These are phyloP conservation scores for Cyclotella cryptica DNA, from an alignment of 108 stramenopile genomes.

Conservation along the genomic window DNA sequence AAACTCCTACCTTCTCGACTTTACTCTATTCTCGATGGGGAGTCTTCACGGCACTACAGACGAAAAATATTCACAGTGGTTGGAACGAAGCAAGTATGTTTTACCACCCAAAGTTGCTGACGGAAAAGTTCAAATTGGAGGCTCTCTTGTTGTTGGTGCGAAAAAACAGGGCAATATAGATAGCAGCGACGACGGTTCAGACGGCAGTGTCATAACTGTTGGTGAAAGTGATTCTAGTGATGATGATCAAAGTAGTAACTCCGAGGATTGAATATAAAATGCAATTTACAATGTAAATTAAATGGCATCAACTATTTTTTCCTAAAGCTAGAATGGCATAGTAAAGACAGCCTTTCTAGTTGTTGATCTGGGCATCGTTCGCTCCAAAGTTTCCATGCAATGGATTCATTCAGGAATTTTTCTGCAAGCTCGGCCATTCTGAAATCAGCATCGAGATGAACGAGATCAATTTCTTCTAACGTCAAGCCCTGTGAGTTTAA, in stretches of 20 bases:
- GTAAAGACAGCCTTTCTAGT: constrained; percentile 25
- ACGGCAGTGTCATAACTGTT: constrained; percentile 70
- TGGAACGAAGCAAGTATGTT: constrained; percentile 67
- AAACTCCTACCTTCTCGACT: constrained; percentile 82
- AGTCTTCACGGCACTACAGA: constrained; percentile 47
- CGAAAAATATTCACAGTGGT: constrained; percentile 67
- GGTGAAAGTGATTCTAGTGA: constrained; percentile 74
- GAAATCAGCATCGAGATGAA: constrained; percentile 38
- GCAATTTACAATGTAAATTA: not conserved
- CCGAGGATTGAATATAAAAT: not conserved
- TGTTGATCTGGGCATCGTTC: constrained; percentile 32
- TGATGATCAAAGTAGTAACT: constrained; percentile 22
- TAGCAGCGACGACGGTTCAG: constrained; percentile 49
- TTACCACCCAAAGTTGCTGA: constrained; percentile 76
- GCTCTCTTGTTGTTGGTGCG: constrained; percentile 64
- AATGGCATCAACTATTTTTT: not conserved
- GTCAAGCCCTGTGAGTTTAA: constrained; percentile 25
- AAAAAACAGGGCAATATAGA: constrained; percentile 33
- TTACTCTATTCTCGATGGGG: constrained; percentile 74
- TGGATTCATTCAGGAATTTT: constrained; percentile 5
- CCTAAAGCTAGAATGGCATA: constrained; percentile 15
- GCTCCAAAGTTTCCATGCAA: constrained; percentile 26
- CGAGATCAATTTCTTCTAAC: constrained; percentile 30
- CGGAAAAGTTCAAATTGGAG: constrained; percentile 83
- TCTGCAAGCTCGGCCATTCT: constrained; percentile 52